Percentiles rank a stretch among this genome's conserved stretches.
Conservation (phyloP, 768 basidiomycete species). For the Pholiota microspora region DNA sequence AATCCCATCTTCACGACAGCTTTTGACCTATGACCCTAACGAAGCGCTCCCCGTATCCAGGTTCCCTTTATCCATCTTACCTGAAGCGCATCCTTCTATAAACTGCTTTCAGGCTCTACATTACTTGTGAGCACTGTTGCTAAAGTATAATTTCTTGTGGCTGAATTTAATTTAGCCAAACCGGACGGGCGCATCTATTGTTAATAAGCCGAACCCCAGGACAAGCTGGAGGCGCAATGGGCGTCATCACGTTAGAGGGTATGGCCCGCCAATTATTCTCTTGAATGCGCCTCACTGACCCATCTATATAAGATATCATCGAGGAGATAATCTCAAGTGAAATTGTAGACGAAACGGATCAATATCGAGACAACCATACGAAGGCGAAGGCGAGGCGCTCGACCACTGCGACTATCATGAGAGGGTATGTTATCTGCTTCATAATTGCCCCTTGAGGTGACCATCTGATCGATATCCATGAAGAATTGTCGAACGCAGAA, state of each 20-base stretch:
- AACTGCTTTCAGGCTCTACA: slow-evolving; percentile 95
- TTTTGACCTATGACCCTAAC: slow-evolving; percentile 85
- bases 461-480: not conserved
- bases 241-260: slow-evolving; percentile 89
- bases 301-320: slow-evolving; percentile 54
- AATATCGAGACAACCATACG: slow-evolving; percentile 82
- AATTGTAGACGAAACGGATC: slow-evolving; percentile 93
- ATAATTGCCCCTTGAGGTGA: not conserved
- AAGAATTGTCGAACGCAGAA: slow-evolving; percentile 23
- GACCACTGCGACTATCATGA: slow-evolving; percentile 78
- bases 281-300: not conserved
- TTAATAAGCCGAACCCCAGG: slow-evolving; percentile 87
- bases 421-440: slow-evolving; percentile 51
- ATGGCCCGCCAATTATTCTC: not conserved
- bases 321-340: slow-evolving; percentile 96
- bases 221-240: slow-evolving; percentile 76
- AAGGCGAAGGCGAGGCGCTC: slow-evolving; percentile 71
- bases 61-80: slow-evolving; percentile 81
- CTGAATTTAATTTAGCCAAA: slow-evolving; percentile 56
- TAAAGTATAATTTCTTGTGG: not conserved
- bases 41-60: slow-evolving; percentile 67
- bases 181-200: slow-evolving; percentile 90
- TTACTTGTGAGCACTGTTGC: slow-evolving; percentile 66
- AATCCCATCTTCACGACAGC: slow-evolving; percentile 35
- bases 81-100: slow-evolving; percentile 85